Conservation (phyloP, 768 basidiomycete species). For the Lactarius pseudohatsudake region DNA sequence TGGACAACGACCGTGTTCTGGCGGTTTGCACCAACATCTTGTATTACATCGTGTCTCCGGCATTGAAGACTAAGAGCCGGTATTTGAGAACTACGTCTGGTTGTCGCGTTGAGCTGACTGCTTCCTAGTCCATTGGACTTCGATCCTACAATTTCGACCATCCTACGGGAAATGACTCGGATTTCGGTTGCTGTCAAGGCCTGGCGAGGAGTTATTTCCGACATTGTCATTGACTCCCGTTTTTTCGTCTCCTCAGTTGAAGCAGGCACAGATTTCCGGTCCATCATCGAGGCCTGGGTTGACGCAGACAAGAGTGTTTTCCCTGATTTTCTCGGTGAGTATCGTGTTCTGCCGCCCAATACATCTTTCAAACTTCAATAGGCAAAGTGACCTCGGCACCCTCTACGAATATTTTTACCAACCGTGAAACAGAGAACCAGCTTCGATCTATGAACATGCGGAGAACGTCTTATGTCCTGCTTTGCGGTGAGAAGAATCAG, state of each 20-base stretch:
- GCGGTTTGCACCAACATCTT: constrained; percentile 81
- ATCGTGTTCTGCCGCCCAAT: constrained; percentile 20
- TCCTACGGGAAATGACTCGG: constrained; percentile 76
- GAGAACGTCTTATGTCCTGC: constrained; percentile 82
- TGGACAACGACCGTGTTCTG: constrained; percentile 81
- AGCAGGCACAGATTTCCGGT: constrained; percentile 65
- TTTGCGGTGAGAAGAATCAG: constrained; percentile 86
- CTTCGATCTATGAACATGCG: constrained; percentile 83
- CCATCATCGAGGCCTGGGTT: constrained; percentile 75
- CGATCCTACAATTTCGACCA: constrained; percentile 61
- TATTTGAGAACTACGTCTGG: constrained; percentile 33
- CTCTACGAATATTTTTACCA: constrained; percentile 95
- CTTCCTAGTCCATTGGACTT: constrained; percentile 73
- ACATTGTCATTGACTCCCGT: constrained; percentile 81
- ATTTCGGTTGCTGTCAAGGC: constrained; percentile 76
- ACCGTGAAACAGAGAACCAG: constrained; percentile 90
- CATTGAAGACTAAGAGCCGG: constrained; percentile 76
- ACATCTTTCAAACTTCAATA: constrained; percentile 36
- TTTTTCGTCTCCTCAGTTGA: constrained; percentile 75
- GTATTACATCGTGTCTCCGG: constrained; percentile 79
- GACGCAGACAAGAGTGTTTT: constrained; percentile 86
- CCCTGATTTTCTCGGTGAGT: constrained; percentile 75
- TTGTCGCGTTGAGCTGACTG: constrained; percentile 19
- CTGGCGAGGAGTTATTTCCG: constrained; percentile 79
- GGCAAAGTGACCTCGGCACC: constrained; percentile 82